Conservation (phyloP, 768 basidiomycete species). For the Suillus ampliporus region DNA sequence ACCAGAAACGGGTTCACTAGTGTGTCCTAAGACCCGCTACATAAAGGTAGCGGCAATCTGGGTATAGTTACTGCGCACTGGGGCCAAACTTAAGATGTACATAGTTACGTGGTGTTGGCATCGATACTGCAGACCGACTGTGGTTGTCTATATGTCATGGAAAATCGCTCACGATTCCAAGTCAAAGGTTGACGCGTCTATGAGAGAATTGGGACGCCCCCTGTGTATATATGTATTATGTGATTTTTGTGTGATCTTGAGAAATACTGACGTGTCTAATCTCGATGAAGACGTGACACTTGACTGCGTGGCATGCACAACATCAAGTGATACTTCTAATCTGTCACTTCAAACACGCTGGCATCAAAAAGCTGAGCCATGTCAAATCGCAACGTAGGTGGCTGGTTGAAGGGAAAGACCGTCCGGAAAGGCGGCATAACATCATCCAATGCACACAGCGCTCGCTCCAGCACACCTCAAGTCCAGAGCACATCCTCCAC, state of each 20-base stretch:
- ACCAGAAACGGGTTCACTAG: too few relatives aligned
- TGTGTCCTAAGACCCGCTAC: too few relatives aligned
- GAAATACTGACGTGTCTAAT: conserved; percentile 1
- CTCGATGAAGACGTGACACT: too few relatives aligned
- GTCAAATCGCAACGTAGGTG: conserved; percentile 37
- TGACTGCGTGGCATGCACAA: not conserved
- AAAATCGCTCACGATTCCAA: too few relatives aligned
- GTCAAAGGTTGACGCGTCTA: too few relatives aligned
- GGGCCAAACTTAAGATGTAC: too few relatives aligned
- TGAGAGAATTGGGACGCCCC: not conserved
- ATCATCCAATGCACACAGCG: conserved; percentile 46
- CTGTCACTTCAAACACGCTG: not conserved
- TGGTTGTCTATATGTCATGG: too few relatives aligned
- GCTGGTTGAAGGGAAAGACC: conserved; percentile 78
- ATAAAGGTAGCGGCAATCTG: too few relatives aligned
- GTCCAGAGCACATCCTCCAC: conserved; percentile 76
- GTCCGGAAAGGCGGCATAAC: conserved; percentile 66
- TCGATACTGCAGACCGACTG: too few relatives aligned
- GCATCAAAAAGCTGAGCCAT: conserved; percentile 23
- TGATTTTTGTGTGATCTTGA: too few relatives aligned
- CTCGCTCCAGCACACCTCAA: conserved; percentile 70
- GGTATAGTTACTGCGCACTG: too few relatives aligned
- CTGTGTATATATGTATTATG: conserved; percentile 2
- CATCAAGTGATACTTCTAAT: not conserved
- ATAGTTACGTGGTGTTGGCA: too few relatives aligned